Evolutionary conservation across 345 rosid genomes (phyloP).

Genomic region (Bruguiera gymnorhiza): DNA sequence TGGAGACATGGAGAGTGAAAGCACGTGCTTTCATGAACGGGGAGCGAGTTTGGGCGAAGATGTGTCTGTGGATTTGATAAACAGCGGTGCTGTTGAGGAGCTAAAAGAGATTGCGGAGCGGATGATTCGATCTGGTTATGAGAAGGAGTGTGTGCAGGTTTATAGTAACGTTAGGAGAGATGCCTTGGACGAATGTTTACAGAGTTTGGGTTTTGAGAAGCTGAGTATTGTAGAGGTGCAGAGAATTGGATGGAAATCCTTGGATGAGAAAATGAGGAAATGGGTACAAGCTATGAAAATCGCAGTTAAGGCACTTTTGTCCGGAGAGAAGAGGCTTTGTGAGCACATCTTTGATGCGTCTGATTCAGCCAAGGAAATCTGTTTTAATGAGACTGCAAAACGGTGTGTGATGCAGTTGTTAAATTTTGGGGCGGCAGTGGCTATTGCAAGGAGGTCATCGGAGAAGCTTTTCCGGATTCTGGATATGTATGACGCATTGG

Average conservation of each 20-base stretch:
- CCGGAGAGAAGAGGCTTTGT: constrained; percentile 79
- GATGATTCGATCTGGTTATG: constrained; percentile 88
- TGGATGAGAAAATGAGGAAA: constrained; percentile 99
- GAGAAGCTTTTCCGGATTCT: constrained; percentile 94
- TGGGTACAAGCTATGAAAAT: constrained; percentile 90
- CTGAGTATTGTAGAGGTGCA: constrained; percentile 93
- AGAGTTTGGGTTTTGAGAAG: constrained; percentile 78
- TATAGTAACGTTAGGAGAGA: constrained; percentile 75
- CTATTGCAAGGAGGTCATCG: constrained; percentile 71
- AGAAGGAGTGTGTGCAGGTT: constrained; percentile 91
- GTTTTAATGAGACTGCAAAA: constrained; percentile 84
- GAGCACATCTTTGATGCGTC: constrained; percentile 64
- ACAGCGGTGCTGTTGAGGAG: constrained; percentile 52
- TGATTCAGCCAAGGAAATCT: constrained; percentile 56
- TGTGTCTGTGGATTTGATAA: constrained; percentile 73
- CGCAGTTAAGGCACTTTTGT: constrained; percentile 59
- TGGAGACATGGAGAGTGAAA: constrained; percentile 56
- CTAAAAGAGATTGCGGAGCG: constrained; percentile 84
- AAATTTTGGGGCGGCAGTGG: constrained; percentile 92
- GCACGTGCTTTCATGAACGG: constrained; percentile 72
- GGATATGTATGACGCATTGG: constrained; percentile 88
- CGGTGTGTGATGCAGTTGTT: constrained; percentile 81
- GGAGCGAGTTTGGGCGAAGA: constrained; percentile 82
- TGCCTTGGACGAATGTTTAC: constrained; percentile 77
- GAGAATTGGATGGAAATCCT: constrained; percentile 75